A percentile compares a stretch with the other conserved stretches of the same genome.
phyloP scores from a whole-genome alignment of 768 basidiomycete species.

The Boletus barrowsii region DNA sequence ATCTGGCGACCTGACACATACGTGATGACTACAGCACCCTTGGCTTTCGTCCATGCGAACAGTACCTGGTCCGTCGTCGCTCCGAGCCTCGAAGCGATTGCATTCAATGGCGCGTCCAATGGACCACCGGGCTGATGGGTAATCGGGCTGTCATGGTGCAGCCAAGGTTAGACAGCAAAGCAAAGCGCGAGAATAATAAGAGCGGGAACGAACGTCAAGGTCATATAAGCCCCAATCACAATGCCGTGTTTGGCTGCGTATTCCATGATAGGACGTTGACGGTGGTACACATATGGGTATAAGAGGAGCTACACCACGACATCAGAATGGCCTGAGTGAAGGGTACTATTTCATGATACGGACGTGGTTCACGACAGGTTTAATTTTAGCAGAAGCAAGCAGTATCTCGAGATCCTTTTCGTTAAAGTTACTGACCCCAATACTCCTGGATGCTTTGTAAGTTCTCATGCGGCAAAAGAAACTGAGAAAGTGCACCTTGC shows the following conservation, averaged over 20 bases:
- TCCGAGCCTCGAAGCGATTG: constrained; percentile 49
- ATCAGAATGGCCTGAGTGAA: neutral
- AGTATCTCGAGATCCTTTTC: constrained; percentile 52
- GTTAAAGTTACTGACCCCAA: constrained; percentile 70
- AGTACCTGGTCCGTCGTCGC: constrained; percentile 66
- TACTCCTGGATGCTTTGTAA: constrained; percentile 43
- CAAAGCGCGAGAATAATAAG: neutral
- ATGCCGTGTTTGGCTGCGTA: constrained; percentile 58
- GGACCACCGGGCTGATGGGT: constrained; percentile 63
- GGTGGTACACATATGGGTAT: constrained; percentile 66
- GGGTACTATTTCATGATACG: constrained; percentile 3
- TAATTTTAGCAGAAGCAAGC: constrained; percentile 57
- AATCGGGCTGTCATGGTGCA: constrained; percentile 46
- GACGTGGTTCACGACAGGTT: constrained; percentile 72
- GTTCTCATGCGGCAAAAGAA: neutral
- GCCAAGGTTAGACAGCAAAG: neutral
- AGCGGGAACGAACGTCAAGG: constrained; percentile 48
- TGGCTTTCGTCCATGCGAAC: constrained; percentile 69
- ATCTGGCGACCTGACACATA: constrained; percentile 24
- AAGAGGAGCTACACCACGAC: constrained; percentile 51
- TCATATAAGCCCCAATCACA: constrained; percentile 69
- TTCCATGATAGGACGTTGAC: constrained; percentile 53
- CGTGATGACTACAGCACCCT: constrained; percentile 68
- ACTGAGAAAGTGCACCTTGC: constrained; percentile 43
- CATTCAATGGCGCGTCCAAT: constrained; percentile 55